Conservation (phyloP, 2,329 filamentous ascomycete species). For the Ophiostoma piceae region DNA sequence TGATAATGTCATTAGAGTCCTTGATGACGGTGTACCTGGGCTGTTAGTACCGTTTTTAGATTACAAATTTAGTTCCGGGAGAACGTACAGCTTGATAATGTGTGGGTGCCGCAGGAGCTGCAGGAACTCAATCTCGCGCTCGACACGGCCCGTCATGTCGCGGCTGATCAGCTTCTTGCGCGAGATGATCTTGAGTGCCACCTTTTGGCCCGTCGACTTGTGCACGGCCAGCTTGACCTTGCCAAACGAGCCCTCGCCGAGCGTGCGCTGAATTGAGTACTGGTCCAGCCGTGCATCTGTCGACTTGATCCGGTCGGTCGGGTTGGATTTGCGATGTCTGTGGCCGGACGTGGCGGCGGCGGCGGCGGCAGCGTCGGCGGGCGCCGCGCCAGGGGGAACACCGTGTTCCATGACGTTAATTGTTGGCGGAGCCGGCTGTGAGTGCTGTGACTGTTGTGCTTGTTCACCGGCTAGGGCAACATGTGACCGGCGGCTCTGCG, state of each 20-base stretch:
- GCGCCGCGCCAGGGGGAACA: conserved; percentile 21
- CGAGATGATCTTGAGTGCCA: conserved; percentile 96
- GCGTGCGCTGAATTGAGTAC: conserved; percentile 83
- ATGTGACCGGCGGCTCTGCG: conserved; percentile 52
- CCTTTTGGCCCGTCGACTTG: conserved; percentile 85
- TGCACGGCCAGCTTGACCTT: conserved; percentile 98
- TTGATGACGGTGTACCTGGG: conserved; percentile 91
- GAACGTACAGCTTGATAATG: conserved; percentile 93
- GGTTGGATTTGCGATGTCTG: conserved; percentile 24
- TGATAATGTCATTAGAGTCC: conserved; percentile 89
- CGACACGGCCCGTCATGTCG: conserved; percentile 96
- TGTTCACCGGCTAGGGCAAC: conserved; percentile 24
- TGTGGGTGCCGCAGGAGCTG: conserved; percentile 93
- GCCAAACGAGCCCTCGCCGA: conserved; percentile 95
- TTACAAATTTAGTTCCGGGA: no score
- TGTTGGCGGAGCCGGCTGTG: conserved; percentile 32
- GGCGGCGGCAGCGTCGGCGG: conserved; percentile 25
- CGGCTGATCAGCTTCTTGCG: conserved; percentile 92
- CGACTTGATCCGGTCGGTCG: conserved; percentile 30
- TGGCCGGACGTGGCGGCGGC: conserved; percentile 19
- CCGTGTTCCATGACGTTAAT: conserved; percentile 36
- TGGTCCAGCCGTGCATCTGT: conserved; percentile 52
- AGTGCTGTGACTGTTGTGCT: conserved; percentile 1
- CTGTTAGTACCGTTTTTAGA: not conserved
- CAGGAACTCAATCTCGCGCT: conserved; percentile 96